Evolutionary conservation across 2,329 filamentous ascomycete genomes (phyloP).

Genomic region (Epichloe brachyelytri): DNA sequence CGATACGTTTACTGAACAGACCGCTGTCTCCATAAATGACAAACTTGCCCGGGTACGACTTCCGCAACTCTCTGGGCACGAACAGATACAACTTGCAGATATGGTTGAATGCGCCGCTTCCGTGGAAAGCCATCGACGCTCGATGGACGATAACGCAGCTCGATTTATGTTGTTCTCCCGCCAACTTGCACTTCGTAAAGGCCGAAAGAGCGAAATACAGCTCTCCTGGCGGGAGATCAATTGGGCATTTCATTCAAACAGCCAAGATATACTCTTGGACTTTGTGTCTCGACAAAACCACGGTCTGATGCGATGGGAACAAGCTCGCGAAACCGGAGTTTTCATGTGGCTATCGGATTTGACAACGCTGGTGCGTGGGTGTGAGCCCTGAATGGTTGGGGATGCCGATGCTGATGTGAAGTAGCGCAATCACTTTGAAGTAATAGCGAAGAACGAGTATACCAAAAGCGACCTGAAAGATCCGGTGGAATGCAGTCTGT

Average conservation of each 20-base stretch:
- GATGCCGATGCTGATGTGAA: constrained; percentile 6
- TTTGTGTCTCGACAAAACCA: constrained; percentile 71
- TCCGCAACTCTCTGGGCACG: constrained; percentile 67
- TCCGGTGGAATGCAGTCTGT: constrained; percentile 80
- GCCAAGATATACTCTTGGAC: constrained; percentile 81
- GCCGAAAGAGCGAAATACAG: constrained; percentile 48
- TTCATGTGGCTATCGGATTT: constrained; percentile 89
- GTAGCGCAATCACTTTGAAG: constrained; percentile 59
- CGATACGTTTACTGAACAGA: constrained; percentile 54
- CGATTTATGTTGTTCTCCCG: constrained; percentile 81
- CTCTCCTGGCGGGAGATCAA: constrained; percentile 70
- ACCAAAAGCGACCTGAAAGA: constrained; percentile 78
- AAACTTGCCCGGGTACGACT: constrained; percentile 63
- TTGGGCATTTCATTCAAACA: constrained; percentile 73
- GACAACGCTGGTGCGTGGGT: constrained; percentile 54
- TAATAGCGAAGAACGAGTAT: constrained; percentile 88
- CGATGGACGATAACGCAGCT: constrained; percentile 80
- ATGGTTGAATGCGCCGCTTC: constrained; percentile 74
- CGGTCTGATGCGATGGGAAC: constrained; percentile 68
- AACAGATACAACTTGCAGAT: constrained; percentile 75
- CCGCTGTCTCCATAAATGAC: constrained; percentile 59
- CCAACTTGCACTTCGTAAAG: constrained; percentile 60
- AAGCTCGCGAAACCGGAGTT: constrained; percentile 74
- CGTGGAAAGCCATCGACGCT: constrained; percentile 75
- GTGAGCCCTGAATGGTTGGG: not conserved